Percentiles rank a stretch among this genome's conserved stretches.
These are phyloP conservation scores for Colletotrichum sp. DNA, from an alignment of 2,329 filamentous ascomycete genomes.

Conservation along the genomic window DNA sequence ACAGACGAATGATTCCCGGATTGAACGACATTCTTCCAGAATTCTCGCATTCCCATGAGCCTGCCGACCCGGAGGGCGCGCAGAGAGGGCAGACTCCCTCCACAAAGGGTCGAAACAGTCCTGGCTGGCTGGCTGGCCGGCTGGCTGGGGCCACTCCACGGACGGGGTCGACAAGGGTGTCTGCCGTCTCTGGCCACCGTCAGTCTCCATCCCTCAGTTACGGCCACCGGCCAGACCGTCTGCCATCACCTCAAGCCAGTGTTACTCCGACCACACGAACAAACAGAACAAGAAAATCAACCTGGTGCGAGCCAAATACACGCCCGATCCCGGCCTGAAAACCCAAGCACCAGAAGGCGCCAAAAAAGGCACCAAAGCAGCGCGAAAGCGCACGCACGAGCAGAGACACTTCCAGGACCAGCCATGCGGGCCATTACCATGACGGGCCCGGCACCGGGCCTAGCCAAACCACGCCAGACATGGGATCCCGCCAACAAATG, in stretches of 20 bases:
- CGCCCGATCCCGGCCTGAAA: background rate
- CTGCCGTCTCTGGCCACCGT: background rate
- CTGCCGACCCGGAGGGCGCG: background rate
- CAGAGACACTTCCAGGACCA: slow-evolving; percentile 1
- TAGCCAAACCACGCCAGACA: slow-evolving; percentile 8
- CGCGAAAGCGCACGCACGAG: background rate
- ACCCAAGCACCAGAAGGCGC: background rate
- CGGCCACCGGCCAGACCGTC: background rate
- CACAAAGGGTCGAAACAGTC: slow-evolving; percentile 9
- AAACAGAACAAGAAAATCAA: background rate
- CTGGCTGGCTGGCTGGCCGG: background rate
- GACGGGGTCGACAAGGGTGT: slow-evolving; percentile 14
- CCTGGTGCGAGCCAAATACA: background rate
- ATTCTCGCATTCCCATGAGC: background rate
- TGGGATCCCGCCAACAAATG: slow-evolving; percentile 16
- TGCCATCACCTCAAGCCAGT: background rate
- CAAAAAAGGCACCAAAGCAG: background rate
- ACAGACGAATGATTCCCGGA: background rate
- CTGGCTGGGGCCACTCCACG: slow-evolving; percentile 1
- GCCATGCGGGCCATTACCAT: slow-evolving; percentile 13
- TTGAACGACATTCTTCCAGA: background rate
- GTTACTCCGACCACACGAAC: background rate
- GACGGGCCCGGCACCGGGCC: slow-evolving; percentile 1
- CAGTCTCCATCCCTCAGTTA: background rate
- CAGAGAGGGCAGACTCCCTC: background rate